These are phyloP conservation scores for Phytophthora sp. DNA, from an alignment of 352 stramenopile genomes.

Conservation along the genomic window DNA sequence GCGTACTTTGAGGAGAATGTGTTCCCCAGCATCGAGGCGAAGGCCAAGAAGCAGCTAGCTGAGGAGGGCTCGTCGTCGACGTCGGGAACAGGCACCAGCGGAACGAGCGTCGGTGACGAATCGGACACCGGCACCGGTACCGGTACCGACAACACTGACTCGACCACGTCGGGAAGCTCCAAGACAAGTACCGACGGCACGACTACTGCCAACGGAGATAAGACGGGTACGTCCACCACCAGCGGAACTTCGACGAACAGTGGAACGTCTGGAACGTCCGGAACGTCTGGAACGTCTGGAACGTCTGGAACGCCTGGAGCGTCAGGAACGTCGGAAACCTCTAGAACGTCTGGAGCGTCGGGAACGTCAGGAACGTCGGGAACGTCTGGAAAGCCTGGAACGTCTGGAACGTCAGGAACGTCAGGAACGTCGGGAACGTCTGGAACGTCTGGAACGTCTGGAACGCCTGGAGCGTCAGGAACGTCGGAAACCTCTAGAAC, in stretches of 20 bases:
- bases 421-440: background rate
- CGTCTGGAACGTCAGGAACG: constrained; percentile 2
- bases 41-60: constrained; percentile 39
- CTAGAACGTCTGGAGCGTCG: background rate
- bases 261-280: constrained; percentile 16
- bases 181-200: constrained; percentile 14
- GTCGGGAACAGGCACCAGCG: constrained; percentile 25
- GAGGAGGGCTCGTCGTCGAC: no score
- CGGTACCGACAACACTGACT: constrained; percentile 5
- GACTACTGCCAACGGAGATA: constrained; percentile 20
- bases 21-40: constrained; percentile 63
- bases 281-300: background rate
- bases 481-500: constrained; percentile 2
- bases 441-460: constrained; percentile 11
- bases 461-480: background rate
- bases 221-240: constrained; percentile 5
- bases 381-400: constrained; percentile 4
- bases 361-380: background rate
- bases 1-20: constrained; percentile 68
- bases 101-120: constrained; percentile 25
- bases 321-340: constrained; percentile 1
- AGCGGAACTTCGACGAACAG: constrained; percentile 5
- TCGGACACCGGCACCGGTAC: constrained; percentile 7
- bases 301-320: constrained; percentile 5
- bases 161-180: constrained; percentile 24